These are phyloP conservation scores for Bacterosira constricta DNA, from an alignment of 108 stramenopile species.

Conservation along the genomic window DNA sequence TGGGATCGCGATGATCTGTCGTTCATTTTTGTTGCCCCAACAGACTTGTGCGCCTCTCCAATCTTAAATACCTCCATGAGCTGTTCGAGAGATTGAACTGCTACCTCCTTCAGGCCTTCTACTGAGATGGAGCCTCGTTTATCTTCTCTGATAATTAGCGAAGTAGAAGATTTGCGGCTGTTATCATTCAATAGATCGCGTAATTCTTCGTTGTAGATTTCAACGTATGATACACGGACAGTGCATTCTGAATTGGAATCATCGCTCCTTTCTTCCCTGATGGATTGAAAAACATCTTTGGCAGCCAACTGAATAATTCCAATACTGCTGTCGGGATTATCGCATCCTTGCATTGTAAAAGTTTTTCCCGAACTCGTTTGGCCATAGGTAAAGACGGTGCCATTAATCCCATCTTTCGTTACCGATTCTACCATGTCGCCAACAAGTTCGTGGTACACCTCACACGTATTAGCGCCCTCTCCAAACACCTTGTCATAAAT, in stretches of 20 bases:
- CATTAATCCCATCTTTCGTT: constrained; percentile 90
- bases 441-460: constrained; percentile 88
- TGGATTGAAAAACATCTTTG: constrained; percentile 71
- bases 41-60: constrained; percentile 81
- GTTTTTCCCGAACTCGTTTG: constrained; percentile 94
- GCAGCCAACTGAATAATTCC: constrained; percentile 84
- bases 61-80: constrained; percentile 65
- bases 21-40: constrained; percentile 95
- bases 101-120: constrained; percentile 65
- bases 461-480: constrained; percentile 69
- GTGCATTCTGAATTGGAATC: constrained; percentile 38
- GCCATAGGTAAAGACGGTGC: constrained; percentile 94
- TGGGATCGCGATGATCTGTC: constrained; percentile 93
- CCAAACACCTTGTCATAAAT: constrained; percentile 91
- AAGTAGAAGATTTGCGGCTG: constrained; percentile 11
- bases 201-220: constrained; percentile 87
- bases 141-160: constrained; percentile 49
- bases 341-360: constrained; percentile 86
- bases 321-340: constrained; percentile 54
- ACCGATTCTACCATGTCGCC: constrained; percentile 85
- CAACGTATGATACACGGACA: constrained; percentile 72
- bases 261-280: constrained; percentile 39
- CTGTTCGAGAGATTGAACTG: constrained; percentile 71
- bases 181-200: constrained; percentile 66
- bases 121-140: constrained; percentile 39